Evolutionary conservation across 768 basidiomycete genomes (phyloP), one percentile per base, ranked within the genome.

Genomic region (Xanthoconium stramineum): DNA sequence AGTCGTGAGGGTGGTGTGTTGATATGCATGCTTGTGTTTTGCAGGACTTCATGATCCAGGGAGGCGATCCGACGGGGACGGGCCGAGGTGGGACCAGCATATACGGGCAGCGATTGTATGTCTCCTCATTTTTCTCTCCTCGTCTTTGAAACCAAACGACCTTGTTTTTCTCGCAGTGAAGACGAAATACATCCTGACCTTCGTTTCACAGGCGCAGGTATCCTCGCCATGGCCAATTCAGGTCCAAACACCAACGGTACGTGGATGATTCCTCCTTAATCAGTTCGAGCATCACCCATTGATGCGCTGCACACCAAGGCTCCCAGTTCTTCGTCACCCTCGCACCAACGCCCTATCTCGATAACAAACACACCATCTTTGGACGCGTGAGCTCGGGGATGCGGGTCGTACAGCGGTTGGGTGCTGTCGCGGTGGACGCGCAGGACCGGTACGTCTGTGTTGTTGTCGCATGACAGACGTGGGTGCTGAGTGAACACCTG

Each of bases 31-130:
- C 9, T 2, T 13, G 5, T 43, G 35, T 20, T 65, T 28, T 14
- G 6, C 17, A 95, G 88, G 94, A 95, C 69, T 98, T 98, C 67
- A 98, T 98, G 96, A 86, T 97, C 14, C 96, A 99, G 76, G 86
- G 83, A 30, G 96, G 95, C 40, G 94, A 96, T 70, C 96, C 95
- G 12, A 96, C 94, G 15, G 96, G 96, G 28, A 98, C 96, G 2
- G 96, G 96, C 28, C 77, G 91, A 65, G 95, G 96, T 35, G 91
- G 91, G 39, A 89, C 88, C 28, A 92, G 91, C 64, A 91, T 92
- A 60, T 93, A 90, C 64, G 92, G 90, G 8, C 88, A 85, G 67
- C 92, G 87, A 74, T 98, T 91, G 89, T 89, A 64, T 58, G 85
- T 79, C 1, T 78, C 5, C 3, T 1, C 12, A 0, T 7, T 10